These are phyloP conservation scores for Penicillium cosmopolitanum DNA, from an alignment of 495 filamentous ascomycete genomes.

Conservation along the genomic window DNA sequence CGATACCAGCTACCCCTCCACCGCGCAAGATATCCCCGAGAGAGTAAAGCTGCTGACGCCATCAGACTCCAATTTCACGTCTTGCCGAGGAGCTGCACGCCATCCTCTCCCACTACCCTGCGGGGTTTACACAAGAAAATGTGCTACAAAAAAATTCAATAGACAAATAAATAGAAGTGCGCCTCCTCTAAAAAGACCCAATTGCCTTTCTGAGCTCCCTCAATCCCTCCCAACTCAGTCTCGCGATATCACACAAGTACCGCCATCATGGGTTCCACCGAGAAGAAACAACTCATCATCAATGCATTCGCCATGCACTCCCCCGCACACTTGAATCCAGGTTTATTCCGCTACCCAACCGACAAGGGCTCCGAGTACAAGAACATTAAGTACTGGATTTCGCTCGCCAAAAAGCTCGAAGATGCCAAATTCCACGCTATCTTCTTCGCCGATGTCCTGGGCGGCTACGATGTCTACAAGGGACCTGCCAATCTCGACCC, in stretches of 20 bases:
- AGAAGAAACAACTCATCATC: constrained; percentile 56
- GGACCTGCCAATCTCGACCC: constrained; percentile 58
- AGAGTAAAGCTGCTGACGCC: constrained; percentile 27
- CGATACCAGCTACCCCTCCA: not conserved
- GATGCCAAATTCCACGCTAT: constrained; percentile 57
- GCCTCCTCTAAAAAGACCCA: not conserved
- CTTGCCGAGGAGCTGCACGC: constrained; percentile 21
- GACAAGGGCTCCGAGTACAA: constrained; percentile 54
- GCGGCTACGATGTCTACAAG: constrained; percentile 69
- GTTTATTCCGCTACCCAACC: constrained; percentile 50
- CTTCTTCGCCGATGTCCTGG: constrained; percentile 57
- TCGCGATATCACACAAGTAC: constrained; percentile 1
- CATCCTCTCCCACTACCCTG: constrained; percentile 12
- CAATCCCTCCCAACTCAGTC: not conserved
- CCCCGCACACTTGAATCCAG: constrained; percentile 54
- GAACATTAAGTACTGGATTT: constrained; percentile 49
- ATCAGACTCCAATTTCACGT: constrained; percentile 35
- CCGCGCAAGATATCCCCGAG: constrained; percentile 6
- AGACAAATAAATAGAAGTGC: not conserved
- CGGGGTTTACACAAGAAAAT: constrained; percentile 19
- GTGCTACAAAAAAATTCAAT: constrained; percentile 14
- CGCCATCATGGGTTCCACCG: constrained; percentile 25
- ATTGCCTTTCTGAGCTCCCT: not conserved
- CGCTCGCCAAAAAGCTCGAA: constrained; percentile 51
- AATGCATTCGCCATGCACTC: constrained; percentile 61